Base-by-base conservation (phyloP, 139 green algal genomes). In the Chlorella sp. region DNA sequence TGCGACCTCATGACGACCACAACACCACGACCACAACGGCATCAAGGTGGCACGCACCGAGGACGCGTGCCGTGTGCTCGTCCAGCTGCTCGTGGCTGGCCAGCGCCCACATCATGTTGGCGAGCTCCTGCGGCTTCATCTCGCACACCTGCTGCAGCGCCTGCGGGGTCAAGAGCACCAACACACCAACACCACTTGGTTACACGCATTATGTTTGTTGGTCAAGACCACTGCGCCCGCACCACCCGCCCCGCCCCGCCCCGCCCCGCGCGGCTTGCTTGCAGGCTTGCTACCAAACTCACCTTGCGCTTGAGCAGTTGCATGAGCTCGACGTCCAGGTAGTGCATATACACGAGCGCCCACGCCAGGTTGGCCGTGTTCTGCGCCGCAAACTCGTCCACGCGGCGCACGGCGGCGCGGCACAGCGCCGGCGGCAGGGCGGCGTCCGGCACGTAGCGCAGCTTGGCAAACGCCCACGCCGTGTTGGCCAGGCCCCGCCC, bases 81-180 rank as follows among this genome's bases (percentile, higher is more conserved):
- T 86, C 61, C 4, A 68, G 65, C 55, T 80, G 76, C 35, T 84
- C 84, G 65, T 85, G 77, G 66, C 65, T 79, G 20, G 84, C 84
- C 36, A 85, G 78, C 0, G 84, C 78, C 84, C 80, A 89, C 69
- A 89, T 74, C 29, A 86, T 70, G 71, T 94, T 94, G 42, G 85
- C 77, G 59, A 94, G 79, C 79, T 91, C 83, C 64, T 91, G 87
- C 0, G 82, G 84, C 70, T 84, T 87, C 50, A 90, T 81, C 63
- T 83, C 75, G 0, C 55, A 22, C 62, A 82, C 69, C 35, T 70
- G 77, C 2, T 49, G 42, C 23, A 73, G 27, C 30, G 74, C 70
- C 66, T 77, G 62, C 14, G 75, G 27, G 27, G n/a, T 10, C 5
- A 71, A 23, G 2, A 76, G 49, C 10, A 4, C 10, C 69, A n/a